Evolutionary conservation across 805 yeast genomes (phyloP), one percentile per base, ranked within the genome.

Genomic region (Yamadazyma endophytica): DNA sequence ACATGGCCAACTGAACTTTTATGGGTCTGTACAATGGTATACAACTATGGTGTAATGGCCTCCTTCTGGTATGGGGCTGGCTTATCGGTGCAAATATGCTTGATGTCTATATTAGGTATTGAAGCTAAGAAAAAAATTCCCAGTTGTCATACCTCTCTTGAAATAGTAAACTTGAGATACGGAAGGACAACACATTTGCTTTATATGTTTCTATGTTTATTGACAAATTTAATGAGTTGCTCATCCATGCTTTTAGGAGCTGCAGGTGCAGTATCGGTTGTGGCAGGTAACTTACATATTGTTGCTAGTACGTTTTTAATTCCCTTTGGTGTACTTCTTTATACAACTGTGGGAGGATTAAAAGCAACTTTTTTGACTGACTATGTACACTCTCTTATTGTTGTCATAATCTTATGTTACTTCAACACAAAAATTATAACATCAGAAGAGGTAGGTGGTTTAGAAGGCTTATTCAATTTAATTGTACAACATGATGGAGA

Each of bases 331-430:
- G 77, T 73, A 13, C 50, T 65, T 35, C 47, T 68, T 17, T 73
- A 72, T 43, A 73, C 77, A 0, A 55, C 65, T 6, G 55, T 66
- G 21, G 77, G 77, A 27, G 78, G 77, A 7, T 49, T 73, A 21
- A 69, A 65, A 36, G 69, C 76, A 6, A 72, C 78, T 3, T 70
- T 71, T 39, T 49, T 72, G 21, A 65, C 77, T 4, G 77, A 72
- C 42, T 71, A 42, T 33, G 57, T 55, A 13, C 58, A 54, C 39
- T 42, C 58, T 6, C 42, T 52, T 12, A 38, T 53, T 15, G 35
- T 52, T 16, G 32, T 57, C 8, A 34, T 56, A 12, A 42, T 56
- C 13, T 41, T 58, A 16, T 46, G 56, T 30, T 51, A 46, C 34
- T 29, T 56, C 13, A 42, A 49, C 36, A 56, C 62, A 4, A 36